These are phyloP conservation scores for Geotrichum siamense DNA, from an alignment of 1,139 yeast species.

Conservation along the genomic window DNA sequence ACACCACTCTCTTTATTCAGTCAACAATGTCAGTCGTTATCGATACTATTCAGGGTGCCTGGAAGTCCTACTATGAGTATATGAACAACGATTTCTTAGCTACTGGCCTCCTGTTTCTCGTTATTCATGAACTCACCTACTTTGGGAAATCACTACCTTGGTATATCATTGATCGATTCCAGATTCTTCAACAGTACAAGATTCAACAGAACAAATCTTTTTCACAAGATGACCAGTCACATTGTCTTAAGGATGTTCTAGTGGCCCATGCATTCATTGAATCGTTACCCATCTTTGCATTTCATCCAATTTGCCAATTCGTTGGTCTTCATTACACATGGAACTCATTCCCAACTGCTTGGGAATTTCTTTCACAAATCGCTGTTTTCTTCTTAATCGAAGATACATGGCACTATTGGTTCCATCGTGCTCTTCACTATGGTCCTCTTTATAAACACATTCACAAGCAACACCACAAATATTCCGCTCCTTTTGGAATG, in stretches of 20 bases:
- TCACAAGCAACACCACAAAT: conserved; percentile 93
- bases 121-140: conserved; percentile 71
- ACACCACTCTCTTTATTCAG: too few relatives aligned
- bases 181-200: conserved; percentile 69
- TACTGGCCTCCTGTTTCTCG: conserved; percentile 70
- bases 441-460: conserved; percentile 82
- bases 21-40: conserved; percentile 1
- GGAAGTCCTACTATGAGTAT: conserved; percentile 76
- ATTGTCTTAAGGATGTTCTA: conserved; percentile 77
- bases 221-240: conserved; percentile 76
- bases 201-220: conserved; percentile 66
- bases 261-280: conserved; percentile 84
- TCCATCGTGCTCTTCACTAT: conserved; percentile 79
- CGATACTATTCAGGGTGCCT: conserved; percentile 26
- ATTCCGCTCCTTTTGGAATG: conserved; percentile 94
- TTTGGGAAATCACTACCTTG: conserved; percentile 83
- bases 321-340: conserved; percentile 70
- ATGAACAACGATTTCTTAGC: conserved; percentile 73
- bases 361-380: conserved; percentile 56
- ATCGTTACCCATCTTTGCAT: conserved; percentile 92
- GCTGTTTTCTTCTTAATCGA: conserved; percentile 72
- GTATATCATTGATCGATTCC: conserved; percentile 69
- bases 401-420: conserved; percentile 95
- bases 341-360: conserved; percentile 63
- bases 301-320: conserved; percentile 78